phyloP scores from a whole-genome alignment of 2,329 filamentous ascomycete species.

The Pyrenochaeta sp. region DNA sequence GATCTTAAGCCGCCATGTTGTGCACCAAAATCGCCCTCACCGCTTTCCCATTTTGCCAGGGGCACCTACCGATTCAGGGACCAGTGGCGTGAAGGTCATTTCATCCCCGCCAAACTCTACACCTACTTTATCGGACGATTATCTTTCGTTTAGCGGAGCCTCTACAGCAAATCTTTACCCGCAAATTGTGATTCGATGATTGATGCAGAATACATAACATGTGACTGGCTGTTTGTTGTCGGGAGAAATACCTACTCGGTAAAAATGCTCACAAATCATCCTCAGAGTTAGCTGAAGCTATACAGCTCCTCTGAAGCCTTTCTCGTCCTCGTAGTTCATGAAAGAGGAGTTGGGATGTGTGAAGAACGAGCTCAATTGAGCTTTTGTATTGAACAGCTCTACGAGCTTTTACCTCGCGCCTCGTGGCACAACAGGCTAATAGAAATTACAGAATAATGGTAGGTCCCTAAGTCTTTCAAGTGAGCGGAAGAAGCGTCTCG shows the following conservation, averaged over 20 bases:
- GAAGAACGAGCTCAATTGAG: constrained; percentile 4
- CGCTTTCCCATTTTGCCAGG: constrained; percentile 33
- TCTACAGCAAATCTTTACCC: background rate
- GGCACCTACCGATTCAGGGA: constrained; percentile 14
- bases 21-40: constrained; percentile 21
- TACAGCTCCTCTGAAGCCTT: background rate
- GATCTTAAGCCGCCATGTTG: constrained; percentile 34
- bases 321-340: background rate
- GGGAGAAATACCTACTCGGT: background rate
- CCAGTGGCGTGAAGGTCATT: constrained; percentile 44
- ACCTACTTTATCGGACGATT: constrained; percentile 23
- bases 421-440: constrained; percentile 14
- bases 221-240: background rate
- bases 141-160: constrained; percentile 6
- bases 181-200: background rate
- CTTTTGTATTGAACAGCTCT: constrained; percentile 4
- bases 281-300: background rate
- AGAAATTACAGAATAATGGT: constrained; percentile 27
- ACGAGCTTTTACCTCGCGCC: background rate
- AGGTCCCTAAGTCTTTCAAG: background rate
- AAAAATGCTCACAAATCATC: background rate
- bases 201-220: background rate
- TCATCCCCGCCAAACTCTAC: constrained; percentile 16
- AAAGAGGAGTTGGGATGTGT: background rate
- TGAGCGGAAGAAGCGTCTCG: constrained; percentile 10